Percentiles rank a stretch among this genome's conserved stretches.
phyloP scores from a whole-genome alignment of 805 yeast genomes.

The Suhomyces sp. region DNA sequence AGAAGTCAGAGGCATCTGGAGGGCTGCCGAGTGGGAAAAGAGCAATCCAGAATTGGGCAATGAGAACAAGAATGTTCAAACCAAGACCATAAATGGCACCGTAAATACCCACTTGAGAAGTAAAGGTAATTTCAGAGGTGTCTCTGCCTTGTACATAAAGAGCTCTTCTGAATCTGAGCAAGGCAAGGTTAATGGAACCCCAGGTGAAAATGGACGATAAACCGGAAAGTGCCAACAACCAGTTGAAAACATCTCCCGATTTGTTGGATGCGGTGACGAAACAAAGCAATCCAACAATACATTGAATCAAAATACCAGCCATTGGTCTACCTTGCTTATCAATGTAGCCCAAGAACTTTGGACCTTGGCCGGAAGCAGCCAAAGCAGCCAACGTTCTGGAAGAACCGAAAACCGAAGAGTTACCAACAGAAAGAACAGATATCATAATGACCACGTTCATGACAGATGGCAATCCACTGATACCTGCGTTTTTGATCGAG shows the following conservation, averaged over 20 bases:
- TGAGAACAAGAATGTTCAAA: conserved; percentile 33
- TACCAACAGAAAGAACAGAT: conserved; percentile 70
- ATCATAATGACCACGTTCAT: conserved; percentile 69
- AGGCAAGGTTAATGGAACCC: conserved; percentile 70
- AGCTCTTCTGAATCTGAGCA: conserved; percentile 61
- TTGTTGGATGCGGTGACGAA: conserved; percentile 60
- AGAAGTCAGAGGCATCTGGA: conserved; percentile 36
- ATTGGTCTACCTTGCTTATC: conserved; percentile 80
- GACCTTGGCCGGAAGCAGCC: conserved; percentile 65
- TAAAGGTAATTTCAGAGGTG: conserved; percentile 34
- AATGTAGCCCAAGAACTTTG: conserved; percentile 59
- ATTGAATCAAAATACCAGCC: conserved; percentile 57
- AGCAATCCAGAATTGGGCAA: conserved; percentile 44
- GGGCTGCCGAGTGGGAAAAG: conserved; percentile 36
- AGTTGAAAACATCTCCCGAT: conserved; percentile 59
- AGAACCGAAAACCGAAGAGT: conserved; percentile 67
- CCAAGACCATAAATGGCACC: conserved; percentile 35
- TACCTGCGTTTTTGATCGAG: conserved; percentile 65
- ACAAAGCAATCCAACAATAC: conserved; percentile 55
- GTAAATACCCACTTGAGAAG: conserved; percentile 34
- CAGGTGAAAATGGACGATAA: conserved; percentile 76
- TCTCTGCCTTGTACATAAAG: conserved; percentile 48
- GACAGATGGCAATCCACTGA: conserved; percentile 62
- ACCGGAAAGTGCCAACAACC: conserved; percentile 78
- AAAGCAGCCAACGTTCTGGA: conserved; percentile 67